Percentiles rank a stretch among this genome's conserved stretches.
Conservation (phyloP, 352 stramenopile genomes). For the Pythium coloratum region DNA sequence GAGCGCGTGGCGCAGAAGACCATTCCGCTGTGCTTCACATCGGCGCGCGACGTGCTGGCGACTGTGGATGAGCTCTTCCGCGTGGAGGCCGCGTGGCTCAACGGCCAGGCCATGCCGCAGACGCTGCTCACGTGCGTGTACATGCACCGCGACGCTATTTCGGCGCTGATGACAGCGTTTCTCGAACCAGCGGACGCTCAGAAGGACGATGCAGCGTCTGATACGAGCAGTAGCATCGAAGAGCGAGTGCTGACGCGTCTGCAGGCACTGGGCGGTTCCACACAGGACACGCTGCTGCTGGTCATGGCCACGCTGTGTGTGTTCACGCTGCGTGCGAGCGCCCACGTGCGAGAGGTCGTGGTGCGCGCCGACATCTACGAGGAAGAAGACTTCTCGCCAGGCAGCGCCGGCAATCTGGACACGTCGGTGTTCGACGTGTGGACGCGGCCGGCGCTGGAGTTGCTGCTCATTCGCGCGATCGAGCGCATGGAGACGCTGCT, state of each 20-base stretch:
- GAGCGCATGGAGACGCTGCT: constrained; percentile 48
- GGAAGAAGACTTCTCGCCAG: constrained; percentile 93
- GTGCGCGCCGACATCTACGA: constrained; percentile 95
- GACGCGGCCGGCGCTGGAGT: constrained; percentile 37
- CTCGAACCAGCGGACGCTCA: not conserved
- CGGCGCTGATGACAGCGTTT: constrained; percentile 63
- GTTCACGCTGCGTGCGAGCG: constrained; percentile 71
- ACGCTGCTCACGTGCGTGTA: constrained; percentile 91
- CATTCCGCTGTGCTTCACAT: constrained; percentile 65
- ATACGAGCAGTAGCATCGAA: constrained; percentile 26
- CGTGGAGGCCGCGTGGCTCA: constrained; percentile 79
- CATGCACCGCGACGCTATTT: constrained; percentile 73
- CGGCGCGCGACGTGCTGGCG: constrained; percentile 62
- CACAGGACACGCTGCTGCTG: constrained; percentile 61
- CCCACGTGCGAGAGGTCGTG: constrained; percentile 80
- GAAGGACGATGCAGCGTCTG: not conserved
- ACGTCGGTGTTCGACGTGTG: constrained; percentile 47
- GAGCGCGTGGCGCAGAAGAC: constrained; percentile 41
- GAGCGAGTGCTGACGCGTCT: constrained; percentile 33
- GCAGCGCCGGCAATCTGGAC: constrained; percentile 51
- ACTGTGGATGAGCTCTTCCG: constrained; percentile 79
- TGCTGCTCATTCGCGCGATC: constrained; percentile 44
- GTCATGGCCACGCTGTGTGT: constrained; percentile 71
- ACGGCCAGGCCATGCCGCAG: constrained; percentile 83
- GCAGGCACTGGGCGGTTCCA: constrained; percentile 14